Evolutionary conservation across 257 asterid species (phyloP).

Genomic region (Echites panduratus): DNA sequence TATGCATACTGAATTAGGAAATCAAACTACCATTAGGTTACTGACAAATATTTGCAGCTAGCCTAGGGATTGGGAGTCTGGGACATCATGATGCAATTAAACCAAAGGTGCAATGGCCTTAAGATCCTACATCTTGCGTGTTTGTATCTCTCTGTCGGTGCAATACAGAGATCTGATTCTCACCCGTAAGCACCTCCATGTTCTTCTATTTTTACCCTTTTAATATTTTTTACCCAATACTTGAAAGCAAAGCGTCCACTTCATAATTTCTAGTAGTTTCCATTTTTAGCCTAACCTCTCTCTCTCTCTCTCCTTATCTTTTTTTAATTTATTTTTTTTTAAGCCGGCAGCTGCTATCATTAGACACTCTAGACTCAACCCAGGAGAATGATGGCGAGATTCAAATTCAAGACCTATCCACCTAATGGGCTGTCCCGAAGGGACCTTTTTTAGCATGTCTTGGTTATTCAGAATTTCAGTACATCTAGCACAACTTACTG

Average conservation of each 20-base stretch:
- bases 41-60: background rate
- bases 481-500: background rate
- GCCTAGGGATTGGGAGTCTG: background rate
- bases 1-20: background rate
- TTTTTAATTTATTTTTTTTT: no score
- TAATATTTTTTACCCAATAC: background rate
- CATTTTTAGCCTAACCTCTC: background rate
- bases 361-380: no score
- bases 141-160: background rate
- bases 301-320: no score
- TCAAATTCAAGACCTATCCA: no score
- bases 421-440: no score
- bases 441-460: background rate
- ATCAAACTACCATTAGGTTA: no score
- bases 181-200: background rate
- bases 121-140: background rate
- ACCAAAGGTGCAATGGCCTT: background rate
- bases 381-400: no score
- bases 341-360: no score
- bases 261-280: background rate
- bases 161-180: background rate
- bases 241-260: background rate
- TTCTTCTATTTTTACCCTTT: background rate
- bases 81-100: background rate
- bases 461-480: background rate